These are phyloP conservation scores for Coprinopsis marcescibilis DNA, from an alignment of 768 basidiomycete species.

Conservation along the genomic window DNA sequence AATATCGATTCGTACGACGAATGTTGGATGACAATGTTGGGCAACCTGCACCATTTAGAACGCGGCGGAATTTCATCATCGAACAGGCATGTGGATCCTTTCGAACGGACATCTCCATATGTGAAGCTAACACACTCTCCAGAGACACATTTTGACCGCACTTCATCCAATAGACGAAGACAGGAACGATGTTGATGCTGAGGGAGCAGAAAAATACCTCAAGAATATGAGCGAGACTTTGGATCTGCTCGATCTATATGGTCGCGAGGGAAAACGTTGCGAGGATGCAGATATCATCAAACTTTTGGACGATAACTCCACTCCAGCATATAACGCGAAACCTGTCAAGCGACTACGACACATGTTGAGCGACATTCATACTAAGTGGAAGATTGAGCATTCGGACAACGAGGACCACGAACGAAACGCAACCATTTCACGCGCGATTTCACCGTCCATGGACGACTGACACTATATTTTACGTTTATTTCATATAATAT, in stretches of 20 bases:
- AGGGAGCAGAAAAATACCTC: slow-evolving; percentile 37
- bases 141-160: slow-evolving; percentile 52
- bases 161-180: slow-evolving; percentile 34
- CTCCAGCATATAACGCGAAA: slow-evolving; percentile 38
- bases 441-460: too few relatives aligned
- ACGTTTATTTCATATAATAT: too few relatives aligned
- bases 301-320: slow-evolving; percentile 42
- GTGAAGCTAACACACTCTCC: slow-evolving; percentile 4
- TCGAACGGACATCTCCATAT: slow-evolving; percentile 2
- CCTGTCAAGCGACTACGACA: slow-evolving; percentile 42
- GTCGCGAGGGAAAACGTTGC: slow-evolving; percentile 43
- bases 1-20: slow-evolving; percentile 48
- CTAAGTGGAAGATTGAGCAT: slow-evolving; percentile 32
- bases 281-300: slow-evolving; percentile 44
- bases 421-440: too few relatives aligned
- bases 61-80: slow-evolving; percentile 26
- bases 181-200: slow-evolving; percentile 14
- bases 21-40: slow-evolving; percentile 43
- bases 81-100: slow-evolving; percentile 34
- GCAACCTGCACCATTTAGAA: slow-evolving; percentile 33
- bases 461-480: too few relatives aligned
- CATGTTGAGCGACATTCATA: slow-evolving; percentile 44
- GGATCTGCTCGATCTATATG: slow-evolving; percentile 48
- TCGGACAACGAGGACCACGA: slow-evolving; percentile 9
- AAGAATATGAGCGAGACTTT: slow-evolving; percentile 46